Conservation (phyloP, 2,329 filamentous ascomycete species). For the Zymoseptoria brevis region DNA sequence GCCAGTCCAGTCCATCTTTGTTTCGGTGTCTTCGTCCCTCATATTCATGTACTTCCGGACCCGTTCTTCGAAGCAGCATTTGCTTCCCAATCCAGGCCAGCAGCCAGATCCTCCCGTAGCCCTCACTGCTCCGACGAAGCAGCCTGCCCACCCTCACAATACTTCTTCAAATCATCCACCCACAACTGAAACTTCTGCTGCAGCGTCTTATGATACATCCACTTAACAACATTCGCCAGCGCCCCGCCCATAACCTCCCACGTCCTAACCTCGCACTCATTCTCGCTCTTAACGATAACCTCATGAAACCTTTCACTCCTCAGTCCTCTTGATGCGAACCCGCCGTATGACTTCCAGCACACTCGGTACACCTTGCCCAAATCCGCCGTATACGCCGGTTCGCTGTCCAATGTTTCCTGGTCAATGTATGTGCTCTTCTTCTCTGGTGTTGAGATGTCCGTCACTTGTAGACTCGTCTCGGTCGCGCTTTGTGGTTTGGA, state of each 20-base stretch:
- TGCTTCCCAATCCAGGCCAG: slow-evolving; percentile 17
- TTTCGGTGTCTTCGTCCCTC: slow-evolving; percentile 9
- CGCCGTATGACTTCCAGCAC: slow-evolving; percentile 20
- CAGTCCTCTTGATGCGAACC: slow-evolving; percentile 17
- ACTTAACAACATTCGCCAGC: slow-evolving; percentile 24
- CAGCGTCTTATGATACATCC: slow-evolving; percentile 22
- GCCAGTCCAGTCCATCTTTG: slow-evolving; percentile 50
- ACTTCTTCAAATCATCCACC: slow-evolving; percentile 22
- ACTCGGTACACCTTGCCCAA: slow-evolving; percentile 19
- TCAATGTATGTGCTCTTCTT: slow-evolving; percentile 16
- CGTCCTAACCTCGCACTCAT: slow-evolving; percentile 23
- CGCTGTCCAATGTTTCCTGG: slow-evolving; percentile 8
- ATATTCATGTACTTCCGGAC: slow-evolving; percentile 15
- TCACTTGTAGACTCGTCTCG: slow-evolving; percentile 17
- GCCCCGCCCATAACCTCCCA: slow-evolving; percentile 24
- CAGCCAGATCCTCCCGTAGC: too few relatives aligned
- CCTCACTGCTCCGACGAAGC: neutral
- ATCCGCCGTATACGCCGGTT: slow-evolving; percentile 16
- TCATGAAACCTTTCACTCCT: slow-evolving; percentile 25
- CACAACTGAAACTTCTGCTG: slow-evolving; percentile 23
- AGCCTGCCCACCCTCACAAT: slow-evolving; percentile 7
- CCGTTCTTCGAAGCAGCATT: slow-evolving; percentile 30
- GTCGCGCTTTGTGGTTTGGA: slow-evolving; percentile 16
- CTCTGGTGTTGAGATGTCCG: slow-evolving; percentile 22
- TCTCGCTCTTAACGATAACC: slow-evolving; percentile 18